Conservation (phyloP, 805 yeast genomes). For the Candida koratica region DNA sequence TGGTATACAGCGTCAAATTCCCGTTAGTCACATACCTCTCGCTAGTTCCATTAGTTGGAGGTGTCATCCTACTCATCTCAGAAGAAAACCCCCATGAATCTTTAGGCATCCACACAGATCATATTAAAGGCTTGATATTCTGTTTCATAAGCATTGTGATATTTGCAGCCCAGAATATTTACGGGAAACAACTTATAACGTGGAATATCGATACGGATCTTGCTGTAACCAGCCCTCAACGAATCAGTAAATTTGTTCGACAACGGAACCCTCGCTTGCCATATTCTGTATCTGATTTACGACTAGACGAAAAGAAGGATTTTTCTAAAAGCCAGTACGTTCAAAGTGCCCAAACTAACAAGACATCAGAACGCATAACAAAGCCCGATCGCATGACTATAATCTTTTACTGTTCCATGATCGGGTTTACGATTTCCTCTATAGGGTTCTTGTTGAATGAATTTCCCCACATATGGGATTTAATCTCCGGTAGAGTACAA, state of each 20-base stretch:
- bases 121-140: conserved; percentile 59
- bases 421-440: conserved; percentile 69
- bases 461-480: conserved; percentile 30
- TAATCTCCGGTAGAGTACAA: conserved; percentile 15
- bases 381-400: conserved; percentile 78
- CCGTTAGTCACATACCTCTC: conserved; percentile 51
- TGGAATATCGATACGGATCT: conserved; percentile 38
- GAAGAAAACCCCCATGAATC: conserved; percentile 20
- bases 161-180: conserved; percentile 82
- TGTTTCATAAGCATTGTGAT: conserved; percentile 67
- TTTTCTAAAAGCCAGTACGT: conserved; percentile 9
- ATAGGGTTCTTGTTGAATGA: conserved; percentile 71
- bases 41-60: conserved; percentile 47
- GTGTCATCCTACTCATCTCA: conserved; percentile 49
- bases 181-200: conserved; percentile 75
- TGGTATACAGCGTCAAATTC: conserved; percentile 47
- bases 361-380: conserved; percentile 22
- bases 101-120: conserved; percentile 15
- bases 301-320: conserved; percentile 24
- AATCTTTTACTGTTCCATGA: conserved; percentile 71
- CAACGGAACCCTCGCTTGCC: conserved; percentile 29
- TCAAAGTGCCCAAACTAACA: conserved; percentile 14
- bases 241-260: conserved; percentile 12
- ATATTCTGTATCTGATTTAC: conserved; percentile 31
- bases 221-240: conserved; percentile 22